phyloP scores from a whole-genome alignment of 352 stramenopile species.

The Globisporangium okanoganense region DNA sequence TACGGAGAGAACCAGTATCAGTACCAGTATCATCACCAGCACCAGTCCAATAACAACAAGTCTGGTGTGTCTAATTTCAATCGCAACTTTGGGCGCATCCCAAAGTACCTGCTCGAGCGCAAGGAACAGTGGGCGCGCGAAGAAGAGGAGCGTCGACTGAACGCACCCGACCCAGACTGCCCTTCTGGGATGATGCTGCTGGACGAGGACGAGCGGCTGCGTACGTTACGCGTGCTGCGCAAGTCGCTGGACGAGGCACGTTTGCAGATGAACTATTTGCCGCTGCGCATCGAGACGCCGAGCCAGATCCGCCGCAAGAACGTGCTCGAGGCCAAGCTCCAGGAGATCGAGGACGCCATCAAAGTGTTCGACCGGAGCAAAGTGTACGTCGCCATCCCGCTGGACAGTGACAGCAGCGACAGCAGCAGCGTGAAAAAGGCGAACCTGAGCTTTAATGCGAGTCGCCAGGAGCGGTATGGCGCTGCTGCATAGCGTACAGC shows the following conservation, averaged over 20 bases:
- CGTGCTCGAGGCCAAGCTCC: constrained; percentile 74
- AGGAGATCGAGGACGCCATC: constrained; percentile 90
- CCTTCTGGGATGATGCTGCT: constrained; percentile 83
- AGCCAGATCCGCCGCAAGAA: constrained; percentile 79
- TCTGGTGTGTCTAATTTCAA: constrained; percentile 16
- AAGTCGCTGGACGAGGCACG: constrained; percentile 59
- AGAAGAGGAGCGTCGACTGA: constrained; percentile 70
- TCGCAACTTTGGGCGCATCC: constrained; percentile 58
- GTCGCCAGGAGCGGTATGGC: background rate
- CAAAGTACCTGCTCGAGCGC: constrained; percentile 61
- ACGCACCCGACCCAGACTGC: constrained; percentile 79
- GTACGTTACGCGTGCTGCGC: constrained; percentile 60
- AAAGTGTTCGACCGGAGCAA: constrained; percentile 83
- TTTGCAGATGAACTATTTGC: constrained; percentile 67
- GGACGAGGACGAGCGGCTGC: constrained; percentile 72
- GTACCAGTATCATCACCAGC: constrained; percentile 16
- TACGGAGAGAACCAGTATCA: background rate
- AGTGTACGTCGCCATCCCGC: constrained; percentile 73
- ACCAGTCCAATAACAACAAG: background rate
- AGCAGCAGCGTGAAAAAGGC: constrained; percentile 8
- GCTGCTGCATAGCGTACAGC: background rate
- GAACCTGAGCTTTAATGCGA: constrained; percentile 20
- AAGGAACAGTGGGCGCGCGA: constrained; percentile 83
- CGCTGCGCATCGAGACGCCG: constrained; percentile 82
- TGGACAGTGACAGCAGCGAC: constrained; percentile 10